Evolutionary conservation across 129 eudicot species (phyloP).

Genomic region (Scalesia atractyloides): DNA sequence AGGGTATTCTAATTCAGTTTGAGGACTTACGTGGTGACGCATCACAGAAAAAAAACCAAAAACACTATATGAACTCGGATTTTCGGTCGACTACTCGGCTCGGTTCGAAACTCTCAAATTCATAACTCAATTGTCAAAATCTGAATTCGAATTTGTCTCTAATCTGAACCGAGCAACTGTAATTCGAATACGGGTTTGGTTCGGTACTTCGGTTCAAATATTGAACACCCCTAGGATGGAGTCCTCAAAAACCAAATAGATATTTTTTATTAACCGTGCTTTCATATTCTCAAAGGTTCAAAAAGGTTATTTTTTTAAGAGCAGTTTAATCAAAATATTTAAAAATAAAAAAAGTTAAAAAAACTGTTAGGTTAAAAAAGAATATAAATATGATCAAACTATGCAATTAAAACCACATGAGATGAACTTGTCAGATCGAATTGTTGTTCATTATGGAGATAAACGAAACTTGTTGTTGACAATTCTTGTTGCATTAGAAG

Average conservation of each 20-base stretch:
- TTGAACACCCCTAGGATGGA: background rate
- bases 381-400: constrained; percentile 1
- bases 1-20: background rate
- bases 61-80: too few relatives aligned
- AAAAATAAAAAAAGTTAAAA: background rate
- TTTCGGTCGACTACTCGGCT: background rate
- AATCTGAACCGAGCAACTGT: background rate
- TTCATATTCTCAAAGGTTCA: background rate
- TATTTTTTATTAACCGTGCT: background rate
- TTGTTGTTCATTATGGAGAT: too few relatives aligned
- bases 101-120: background rate
- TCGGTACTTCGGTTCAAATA: background rate
- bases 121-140: background rate
- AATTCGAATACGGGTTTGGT: background rate
- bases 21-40: background rate
- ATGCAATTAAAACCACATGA: background rate
- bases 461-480: background rate
- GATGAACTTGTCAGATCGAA: background rate
- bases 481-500: background rate
- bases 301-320: background rate
- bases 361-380: background rate
- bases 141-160: background rate
- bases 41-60: background rate
- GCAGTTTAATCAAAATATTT: background rate
- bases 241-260: background rate